phyloP scores from a whole-genome alignment of 345 rosid genomes.

The Eucalyptus erythrocorys region DNA sequence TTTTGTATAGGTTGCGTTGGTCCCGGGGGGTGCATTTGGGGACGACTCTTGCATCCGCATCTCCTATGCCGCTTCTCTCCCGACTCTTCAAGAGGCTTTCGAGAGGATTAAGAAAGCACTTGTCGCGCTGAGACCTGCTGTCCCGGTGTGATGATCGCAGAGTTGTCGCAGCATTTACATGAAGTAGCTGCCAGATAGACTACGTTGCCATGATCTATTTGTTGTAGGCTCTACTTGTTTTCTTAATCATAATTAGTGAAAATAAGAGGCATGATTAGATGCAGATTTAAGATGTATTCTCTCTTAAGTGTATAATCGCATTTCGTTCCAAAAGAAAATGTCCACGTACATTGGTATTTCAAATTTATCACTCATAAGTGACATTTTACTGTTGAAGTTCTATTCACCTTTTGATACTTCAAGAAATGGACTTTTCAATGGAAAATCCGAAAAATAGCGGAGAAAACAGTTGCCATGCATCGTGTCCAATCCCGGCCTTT shows the following conservation, averaged over 20 bases:
- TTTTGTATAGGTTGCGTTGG: slow-evolving; percentile 66
- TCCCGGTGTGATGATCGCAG: slow-evolving; percentile 20
- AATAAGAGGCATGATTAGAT: neutral
- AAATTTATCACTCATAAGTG: neutral
- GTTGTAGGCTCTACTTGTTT: neutral
- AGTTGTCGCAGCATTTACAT: neutral
- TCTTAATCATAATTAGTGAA: neutral
- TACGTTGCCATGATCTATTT: neutral
- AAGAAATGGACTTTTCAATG: neutral
- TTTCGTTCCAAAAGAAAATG: neutral
- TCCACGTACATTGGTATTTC: neutral
- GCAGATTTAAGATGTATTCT: neutral
- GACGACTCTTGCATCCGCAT: slow-evolving; percentile 81
- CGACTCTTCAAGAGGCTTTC: slow-evolving; percentile 64
- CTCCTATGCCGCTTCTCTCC: slow-evolving; percentile 81
- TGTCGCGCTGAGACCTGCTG: slow-evolving; percentile 31
- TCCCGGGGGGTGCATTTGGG: slow-evolving; percentile 98
- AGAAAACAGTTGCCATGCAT: neutral
- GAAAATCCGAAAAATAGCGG: neutral
- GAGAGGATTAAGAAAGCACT: slow-evolving; percentile 79
- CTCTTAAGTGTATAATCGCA: neutral
- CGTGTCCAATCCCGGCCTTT: neutral
- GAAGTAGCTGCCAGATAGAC: neutral
- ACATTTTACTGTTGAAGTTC: neutral
- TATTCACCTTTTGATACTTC: neutral